These are phyloP conservation scores for Geranium incanum DNA, from an alignment of 441 rosid species.

Conservation along the genomic window DNA sequence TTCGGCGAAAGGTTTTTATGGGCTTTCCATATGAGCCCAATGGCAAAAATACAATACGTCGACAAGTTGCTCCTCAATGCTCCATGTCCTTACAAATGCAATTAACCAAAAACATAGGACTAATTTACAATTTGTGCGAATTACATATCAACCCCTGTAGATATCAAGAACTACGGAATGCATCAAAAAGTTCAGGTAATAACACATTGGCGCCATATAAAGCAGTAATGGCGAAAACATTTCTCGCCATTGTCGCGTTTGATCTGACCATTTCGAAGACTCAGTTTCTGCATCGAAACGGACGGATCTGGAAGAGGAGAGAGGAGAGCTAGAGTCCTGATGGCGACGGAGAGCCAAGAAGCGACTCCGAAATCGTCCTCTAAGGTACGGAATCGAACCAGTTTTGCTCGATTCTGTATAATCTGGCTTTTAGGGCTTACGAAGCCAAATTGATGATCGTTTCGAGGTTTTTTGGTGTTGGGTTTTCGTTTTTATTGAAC, in stretches of 20 bases:
- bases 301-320: neutral
- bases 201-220: neutral
- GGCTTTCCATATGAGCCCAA: no score
- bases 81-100: neutral
- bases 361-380: constrained; percentile 34
- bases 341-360: constrained; percentile 21
- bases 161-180: no score
- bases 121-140: neutral
- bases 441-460: neutral
- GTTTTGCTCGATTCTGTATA: neutral
- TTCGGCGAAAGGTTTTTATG: no score
- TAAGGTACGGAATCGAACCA: constrained; percentile 24
- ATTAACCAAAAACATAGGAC: neutral
- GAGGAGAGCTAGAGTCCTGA: constrained; percentile 10
- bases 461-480: neutral
- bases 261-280: neutral
- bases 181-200: neutral
- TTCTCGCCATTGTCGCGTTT: neutral
- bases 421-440: neutral
- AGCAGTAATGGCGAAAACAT: neutral
- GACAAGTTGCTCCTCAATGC: neutral
- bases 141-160: neutral
- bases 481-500: neutral
- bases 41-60: no score
- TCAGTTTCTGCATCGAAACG: neutral